Base-by-base conservation (phyloP, 2,329 filamentous ascomycete genomes). In the Paramyrothecium sp. region DNA sequence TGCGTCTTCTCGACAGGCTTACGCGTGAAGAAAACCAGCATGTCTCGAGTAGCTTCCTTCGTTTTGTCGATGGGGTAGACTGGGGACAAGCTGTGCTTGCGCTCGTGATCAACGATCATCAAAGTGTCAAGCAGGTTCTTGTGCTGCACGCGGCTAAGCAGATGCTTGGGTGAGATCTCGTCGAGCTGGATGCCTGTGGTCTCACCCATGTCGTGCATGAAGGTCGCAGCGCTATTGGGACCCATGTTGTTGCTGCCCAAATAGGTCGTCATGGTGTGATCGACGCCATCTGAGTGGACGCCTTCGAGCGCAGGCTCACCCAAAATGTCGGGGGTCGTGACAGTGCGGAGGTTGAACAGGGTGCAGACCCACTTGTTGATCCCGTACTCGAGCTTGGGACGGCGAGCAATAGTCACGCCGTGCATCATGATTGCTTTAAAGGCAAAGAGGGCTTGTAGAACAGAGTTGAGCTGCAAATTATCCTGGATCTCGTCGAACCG, bases 241-340 rank as follows among this genome's bases (percentile, higher is more conserved):
- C 57, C 56, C 66, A 71, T 69, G 61, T 71, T 71, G 47, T 57
- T 53, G 58, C 56, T 58, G 19, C 66, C 65, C 20, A 71, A 59
- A 23, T 61, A 68, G 11, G 65, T 67, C 17, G 69, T 70, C 68
- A 71, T 70, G 57, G 68, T 71, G 61, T 69, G 65, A 52, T 71
- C 69, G 51, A 67, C 65, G 47, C 69, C 69, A 52, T 71, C 69
- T 1, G 64, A 63, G 63, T 71, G 69, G 30, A 71, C 66, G 22
- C 69, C 69, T 56, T 71, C 69, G 19, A 71, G 58, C 3, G 69
- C 68, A 2, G 69, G 69, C 55, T 71, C 67, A 22, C 69, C 69
- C 17, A 69, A 55, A 20, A 69, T 60, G 10, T 64, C 60, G 16
- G 59, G 55, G 19, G 60, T 67, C n/a, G 69, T 71, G 19, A 64